Conservation (phyloP, 352 stramenopile genomes). For the Globisporangium lucens region DNA sequence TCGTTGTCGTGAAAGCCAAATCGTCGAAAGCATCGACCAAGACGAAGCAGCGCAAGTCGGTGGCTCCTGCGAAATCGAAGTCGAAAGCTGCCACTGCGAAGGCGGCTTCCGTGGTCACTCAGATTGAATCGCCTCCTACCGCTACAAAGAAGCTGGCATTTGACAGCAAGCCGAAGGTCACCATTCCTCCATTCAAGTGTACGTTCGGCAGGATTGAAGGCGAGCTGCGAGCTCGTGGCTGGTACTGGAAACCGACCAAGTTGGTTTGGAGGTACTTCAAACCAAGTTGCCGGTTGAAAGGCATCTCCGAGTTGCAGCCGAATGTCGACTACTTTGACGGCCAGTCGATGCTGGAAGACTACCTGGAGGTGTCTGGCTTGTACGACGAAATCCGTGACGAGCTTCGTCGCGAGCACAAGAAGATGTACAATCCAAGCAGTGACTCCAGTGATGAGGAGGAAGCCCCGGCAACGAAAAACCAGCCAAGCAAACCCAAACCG, state of each 20-base stretch:
- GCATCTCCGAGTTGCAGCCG: conserved; percentile 18
- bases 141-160: conserved; percentile 21
- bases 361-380: conserved; percentile 33
- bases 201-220: conserved; percentile 57
- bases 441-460: conserved; percentile 5
- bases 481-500: neutral
- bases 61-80: neutral
- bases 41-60: conserved; percentile 8
- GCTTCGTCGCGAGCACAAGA: conserved; percentile 39
- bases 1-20: conserved; percentile 2
- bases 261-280: conserved; percentile 58
- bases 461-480: neutral
- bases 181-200: conserved; percentile 57
- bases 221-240: conserved; percentile 51
- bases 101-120: neutral
- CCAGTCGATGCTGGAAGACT: conserved; percentile 36
- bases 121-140: neutral
- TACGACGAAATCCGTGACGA: conserved; percentile 40
- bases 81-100: conserved; percentile 1
- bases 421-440: conserved; percentile 4
- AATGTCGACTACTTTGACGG: conserved; percentile 57
- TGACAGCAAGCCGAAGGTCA: conserved; percentile 1
- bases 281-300: conserved; percentile 21
- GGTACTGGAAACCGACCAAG: conserved; percentile 51
- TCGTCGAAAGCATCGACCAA: conserved; percentile 1